Evolutionary conservation across 768 basidiomycete species (phyloP), one percentile per base, ranked within the genome.

Genomic region (Kockovaella imperatae): DNA sequence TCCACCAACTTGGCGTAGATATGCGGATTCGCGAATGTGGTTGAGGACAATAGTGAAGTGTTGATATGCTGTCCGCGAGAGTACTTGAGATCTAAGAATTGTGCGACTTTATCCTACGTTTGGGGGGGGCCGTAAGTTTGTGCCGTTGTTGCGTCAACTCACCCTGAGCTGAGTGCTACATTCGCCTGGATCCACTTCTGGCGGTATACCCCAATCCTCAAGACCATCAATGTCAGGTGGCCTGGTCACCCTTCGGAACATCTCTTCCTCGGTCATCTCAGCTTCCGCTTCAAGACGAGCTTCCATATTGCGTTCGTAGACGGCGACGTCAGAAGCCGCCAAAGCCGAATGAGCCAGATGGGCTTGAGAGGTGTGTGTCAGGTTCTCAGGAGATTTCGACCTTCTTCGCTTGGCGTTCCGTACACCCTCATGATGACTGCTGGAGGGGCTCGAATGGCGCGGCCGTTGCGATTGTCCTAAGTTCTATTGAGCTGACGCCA

Each of bases 1-100:
- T 95, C 87, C 53, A 99, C 91, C 2, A 99, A 80, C 60, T 89
- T 89, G 11, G 86, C 77, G 70, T 93, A 95, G n/a, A 97, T 79
- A 63, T 95, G 87, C 0, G 93, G 93, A 63, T 99, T 99, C 23
- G 89, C 82, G 73, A 97, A 99, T 3, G 88, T 83, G 35, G 87
- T 83, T 57, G 86, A 87, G 6, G 83, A 80, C 82, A 96, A 87
- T 34, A 99, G 78, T 1, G 87, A 87, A 69, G 95, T 89, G 69
- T 97, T 99, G 75, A 95, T 96, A 70, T 95, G 90, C 57, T 83
- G 82, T 1, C 85, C 83, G 59, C 79, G 77, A 1, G 82, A 77
- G 24, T 75, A 71, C 68, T 89, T 87, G 39, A 96, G 76, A 0
- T 76, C 62, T 47, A 83, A 78, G 60, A 95, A 97, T 43, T 84